Evolutionary conservation across 495 filamentous ascomycete genomes (phyloP).

Genomic region (Talaromyces borbonicus): DNA sequence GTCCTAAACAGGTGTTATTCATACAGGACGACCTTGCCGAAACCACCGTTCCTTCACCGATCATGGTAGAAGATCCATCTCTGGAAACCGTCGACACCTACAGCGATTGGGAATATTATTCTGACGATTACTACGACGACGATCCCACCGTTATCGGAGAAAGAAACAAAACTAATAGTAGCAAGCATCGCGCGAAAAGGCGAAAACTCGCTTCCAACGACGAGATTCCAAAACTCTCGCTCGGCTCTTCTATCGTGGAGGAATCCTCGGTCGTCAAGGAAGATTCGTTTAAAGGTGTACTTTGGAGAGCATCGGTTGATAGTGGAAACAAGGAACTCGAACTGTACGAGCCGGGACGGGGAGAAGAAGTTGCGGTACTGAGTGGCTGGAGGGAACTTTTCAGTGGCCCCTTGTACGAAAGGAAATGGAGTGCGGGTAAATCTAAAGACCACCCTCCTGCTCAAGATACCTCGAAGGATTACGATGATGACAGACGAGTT

Average conservation of each 20-base stretch:
- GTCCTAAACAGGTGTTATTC: background rate
- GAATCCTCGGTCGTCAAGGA: constrained; percentile 11
- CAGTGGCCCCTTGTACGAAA: constrained; percentile 19
- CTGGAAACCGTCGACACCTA: constrained; percentile 33
- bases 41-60: constrained; percentile 32
- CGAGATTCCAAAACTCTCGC: constrained; percentile 2
- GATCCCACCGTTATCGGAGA: constrained; percentile 27
- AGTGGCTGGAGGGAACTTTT: constrained; percentile 45
- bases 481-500: background rate
- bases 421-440: background rate
- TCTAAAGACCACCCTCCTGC: background rate
- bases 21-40: constrained; percentile 41
- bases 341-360: constrained; percentile 28
- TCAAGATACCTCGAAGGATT: background rate
- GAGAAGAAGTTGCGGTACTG: constrained; percentile 36
- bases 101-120: constrained; percentile 41
- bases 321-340: constrained; percentile 20
- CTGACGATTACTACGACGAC: constrained; percentile 43
- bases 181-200: constrained; percentile 10
- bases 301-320: constrained; percentile 27
- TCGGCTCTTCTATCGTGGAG: constrained; percentile 6
- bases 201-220: constrained; percentile 1
- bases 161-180: constrained; percentile 10
- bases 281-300: constrained; percentile 28
- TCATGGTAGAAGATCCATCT: constrained; percentile 31